These are phyloP conservation scores for Ophiosphaerella herpotricha DNA, from an alignment of 2,329 filamentous ascomycete genomes.

Conservation along the genomic window DNA sequence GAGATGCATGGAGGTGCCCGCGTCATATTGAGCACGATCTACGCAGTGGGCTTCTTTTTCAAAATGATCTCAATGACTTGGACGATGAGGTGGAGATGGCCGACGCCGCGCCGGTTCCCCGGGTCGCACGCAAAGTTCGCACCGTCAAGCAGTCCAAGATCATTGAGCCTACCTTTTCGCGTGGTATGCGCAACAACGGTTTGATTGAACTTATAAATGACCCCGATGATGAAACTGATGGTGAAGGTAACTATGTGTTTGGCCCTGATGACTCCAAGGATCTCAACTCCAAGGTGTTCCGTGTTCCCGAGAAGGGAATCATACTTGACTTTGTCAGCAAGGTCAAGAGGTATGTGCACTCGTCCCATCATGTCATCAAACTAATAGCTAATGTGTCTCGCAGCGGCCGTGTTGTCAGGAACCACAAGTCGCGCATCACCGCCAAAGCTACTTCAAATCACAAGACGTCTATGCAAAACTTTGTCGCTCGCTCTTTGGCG, in stretches of 20 bases:
- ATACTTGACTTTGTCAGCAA: conserved; percentile 66
- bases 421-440: conserved; percentile 15
- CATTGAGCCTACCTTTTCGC: conserved; percentile 55
- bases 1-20: conserved; percentile 83
- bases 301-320: conserved; percentile 52
- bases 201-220: conserved; percentile 53
- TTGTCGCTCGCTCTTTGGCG: conserved; percentile 50
- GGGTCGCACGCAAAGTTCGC: conserved; percentile 50
- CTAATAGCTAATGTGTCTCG: conserved; percentile 17
- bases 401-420: conserved; percentile 31
- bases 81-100: conserved; percentile 36
- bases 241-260: conserved; percentile 50
- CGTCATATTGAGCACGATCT: conserved; percentile 82
- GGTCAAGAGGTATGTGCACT: conserved; percentile 52
- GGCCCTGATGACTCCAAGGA: conserved; percentile 46
- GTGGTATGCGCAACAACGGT: conserved; percentile 64
- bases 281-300: conserved; percentile 47
- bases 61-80: conserved; percentile 38
- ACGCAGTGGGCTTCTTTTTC: conserved; percentile 37
- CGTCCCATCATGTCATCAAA: conserved; percentile 5
- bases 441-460: conserved; percentile 21
- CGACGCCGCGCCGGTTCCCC: conserved; percentile 29
- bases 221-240: conserved; percentile 48
- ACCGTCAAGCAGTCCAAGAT: conserved; percentile 56
- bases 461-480: conserved; percentile 33